Conservation (phyloP, 2,329 filamentous ascomycete genomes). For the Mollisia scopiformis region DNA sequence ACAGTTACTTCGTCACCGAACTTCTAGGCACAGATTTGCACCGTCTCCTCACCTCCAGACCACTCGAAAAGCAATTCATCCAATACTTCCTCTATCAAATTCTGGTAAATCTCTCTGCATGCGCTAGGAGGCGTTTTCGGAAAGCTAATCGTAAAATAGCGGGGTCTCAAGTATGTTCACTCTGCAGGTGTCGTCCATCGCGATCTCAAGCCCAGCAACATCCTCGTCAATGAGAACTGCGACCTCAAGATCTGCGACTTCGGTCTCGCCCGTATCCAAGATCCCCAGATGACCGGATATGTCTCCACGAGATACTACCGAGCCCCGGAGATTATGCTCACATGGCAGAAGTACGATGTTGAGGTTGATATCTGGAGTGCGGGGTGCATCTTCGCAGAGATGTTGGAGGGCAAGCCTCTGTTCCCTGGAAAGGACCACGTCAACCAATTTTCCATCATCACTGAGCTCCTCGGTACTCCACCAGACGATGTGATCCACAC, state of each 20-base stretch:
- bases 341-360: conserved; percentile 99
- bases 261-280: conserved; percentile 93
- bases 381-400: conserved; percentile 98
- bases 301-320: conserved; percentile 99
- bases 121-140: neutral
- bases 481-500: conserved; percentile 98
- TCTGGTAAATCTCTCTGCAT: conserved; percentile 64
- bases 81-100: conserved; percentile 99
- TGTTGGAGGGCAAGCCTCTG: conserved; percentile 96
- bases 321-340: conserved; percentile 99
- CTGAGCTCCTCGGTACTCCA: conserved; percentile 91
- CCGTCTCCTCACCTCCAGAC: conserved; percentile 89
- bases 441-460: conserved; percentile 99
- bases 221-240: conserved; percentile 99
- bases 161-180: conserved; percentile 98
- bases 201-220: conserved; percentile 98
- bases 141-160: conserved; percentile 52
- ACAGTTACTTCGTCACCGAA: conserved; percentile 96
- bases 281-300: conserved; percentile 99
- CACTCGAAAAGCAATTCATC: conserved; percentile 98
- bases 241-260: conserved; percentile 99
- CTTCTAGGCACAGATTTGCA: conserved; percentile 96
- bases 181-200: conserved; percentile 97
- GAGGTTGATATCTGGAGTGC: conserved; percentile 99
- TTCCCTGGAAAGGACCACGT: conserved; percentile 99